Evolutionary conservation across 2,329 filamentous ascomycete genomes (phyloP), one percentile per base, ranked within the genome.

Genomic region (Aspergillus pseudoterreus): DNA sequence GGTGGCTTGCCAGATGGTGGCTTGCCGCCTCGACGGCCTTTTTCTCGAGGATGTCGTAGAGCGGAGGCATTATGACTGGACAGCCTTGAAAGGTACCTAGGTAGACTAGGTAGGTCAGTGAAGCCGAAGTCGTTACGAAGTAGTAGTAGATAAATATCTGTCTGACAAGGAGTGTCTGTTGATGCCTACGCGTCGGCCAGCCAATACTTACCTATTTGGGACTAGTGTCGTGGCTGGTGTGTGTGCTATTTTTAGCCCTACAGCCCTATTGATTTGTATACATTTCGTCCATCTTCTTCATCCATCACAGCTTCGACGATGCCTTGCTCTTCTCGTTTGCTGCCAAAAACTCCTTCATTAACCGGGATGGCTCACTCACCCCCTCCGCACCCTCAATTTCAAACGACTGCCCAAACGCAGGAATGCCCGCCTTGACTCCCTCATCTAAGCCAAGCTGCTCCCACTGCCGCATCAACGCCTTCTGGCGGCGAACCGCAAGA

Each of bases 401-500:
- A 50, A 63, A 64, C 2, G 55, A 52, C 45, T 57, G 51, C 19
- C 43, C 66, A 55, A 68, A 70, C 10, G 60, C 57, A 44, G 59
- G 53, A 14, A 69, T 52, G 2, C 66, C 63, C 1, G 58, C 60
- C 19, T 54, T 52, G 22, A 66, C 61, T 1, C 59, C 63, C n/a
- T 52, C 24, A 6, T 62, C 52, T 22, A 65, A 27, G 11, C 60
- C 58, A 11, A 56, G 44, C 42, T 58, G 55, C 50, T 66, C 64
- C 64, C 66, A 69, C 15, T 54, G 51, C 39, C 52, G 53, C 45
- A 64, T 66, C 17, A 66, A 50, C 41, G 53, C 50, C 55, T 73
- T 72, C 57, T 73, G 70, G 21, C 50, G 62, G 6, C 62, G 56
- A 32, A 71, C 63, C 12, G 69, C 67, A 14, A 50, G 49, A 4